These are phyloP conservation scores for Malassezia furfur DNA, from an alignment of 1,284 basidiomycete genomes.

Conservation along the genomic window DNA sequence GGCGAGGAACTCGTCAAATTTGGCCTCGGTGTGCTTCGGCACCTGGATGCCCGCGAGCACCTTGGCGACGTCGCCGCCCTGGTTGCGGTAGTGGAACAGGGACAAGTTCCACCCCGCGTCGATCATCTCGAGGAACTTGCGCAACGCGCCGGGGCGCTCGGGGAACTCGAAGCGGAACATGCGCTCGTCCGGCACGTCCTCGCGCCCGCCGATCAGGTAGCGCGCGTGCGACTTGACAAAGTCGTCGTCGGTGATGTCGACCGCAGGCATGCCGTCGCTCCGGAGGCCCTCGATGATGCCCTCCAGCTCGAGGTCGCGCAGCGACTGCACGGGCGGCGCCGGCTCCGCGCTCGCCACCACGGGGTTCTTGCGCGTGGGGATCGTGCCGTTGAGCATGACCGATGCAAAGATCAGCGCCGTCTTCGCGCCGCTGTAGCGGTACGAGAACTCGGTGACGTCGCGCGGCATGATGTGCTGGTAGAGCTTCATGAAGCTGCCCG, in stretches of 20 bases:
- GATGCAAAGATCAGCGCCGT: constrained; percentile 80
- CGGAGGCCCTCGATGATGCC: constrained; percentile 53
- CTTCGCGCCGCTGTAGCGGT: constrained; percentile 58
- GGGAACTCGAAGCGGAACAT: constrained; percentile 96
- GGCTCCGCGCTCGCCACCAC: constrained; percentile 14
- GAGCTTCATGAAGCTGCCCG: constrained; percentile 81
- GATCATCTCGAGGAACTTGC: constrained; percentile 64
- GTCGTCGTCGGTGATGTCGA: constrained; percentile 88
- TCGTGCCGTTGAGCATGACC: constrained; percentile 60
- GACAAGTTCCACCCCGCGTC: constrained; percentile 86
- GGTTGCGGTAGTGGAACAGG: constrained; percentile 93
- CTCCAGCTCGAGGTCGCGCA: constrained; percentile 22
- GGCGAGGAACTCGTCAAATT: constrained; percentile 66
- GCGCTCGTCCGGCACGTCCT: constrained; percentile 67
- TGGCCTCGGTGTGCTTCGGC: constrained; percentile 53
- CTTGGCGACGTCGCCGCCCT: constrained; percentile 57
- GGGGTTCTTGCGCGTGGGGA: constrained; percentile 11
- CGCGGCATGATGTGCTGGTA: constrained; percentile 81
- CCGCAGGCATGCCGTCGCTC: constrained; percentile 63
- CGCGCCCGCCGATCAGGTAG: constrained; percentile 70
- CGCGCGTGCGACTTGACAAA: constrained; percentile 87
- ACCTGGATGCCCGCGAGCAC: constrained; percentile 82
- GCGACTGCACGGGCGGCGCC: not conserved
- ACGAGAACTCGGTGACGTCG: constrained; percentile 91
- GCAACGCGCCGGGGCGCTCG: constrained; percentile 80